Conservation (phyloP, 805 yeast species). For the Candida glaebosa region DNA sequence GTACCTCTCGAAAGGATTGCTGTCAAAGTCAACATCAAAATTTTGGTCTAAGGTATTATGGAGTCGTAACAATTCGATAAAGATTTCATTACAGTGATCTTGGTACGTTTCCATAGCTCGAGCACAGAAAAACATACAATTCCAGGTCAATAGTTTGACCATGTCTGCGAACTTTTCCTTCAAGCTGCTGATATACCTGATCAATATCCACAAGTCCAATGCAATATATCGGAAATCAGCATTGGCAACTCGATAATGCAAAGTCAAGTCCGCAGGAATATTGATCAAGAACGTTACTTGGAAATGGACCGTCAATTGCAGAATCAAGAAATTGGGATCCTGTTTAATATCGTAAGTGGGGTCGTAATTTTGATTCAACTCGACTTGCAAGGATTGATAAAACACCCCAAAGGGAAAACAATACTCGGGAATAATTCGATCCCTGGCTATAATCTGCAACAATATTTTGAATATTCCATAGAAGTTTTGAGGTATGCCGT, state of each 20-base stretch:
- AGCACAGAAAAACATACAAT: background rate
- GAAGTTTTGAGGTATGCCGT: background rate
- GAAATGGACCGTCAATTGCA: background rate
- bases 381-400: background rate
- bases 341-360: background rate
- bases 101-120: conserved; percentile 1
- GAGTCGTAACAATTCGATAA: background rate
- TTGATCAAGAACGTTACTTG: conserved; percentile 1
- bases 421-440: conserved; percentile 7
- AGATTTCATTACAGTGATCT: background rate
- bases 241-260: conserved; percentile 1
- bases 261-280: conserved; percentile 6
- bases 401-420: conserved; percentile 8
- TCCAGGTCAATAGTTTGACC: background rate
- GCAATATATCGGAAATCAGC: background rate
- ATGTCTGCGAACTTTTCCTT: background rate
- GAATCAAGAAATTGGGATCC: background rate
- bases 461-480: background rate
- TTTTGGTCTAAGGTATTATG: background rate
- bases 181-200: background rate
- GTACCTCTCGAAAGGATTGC: background rate
- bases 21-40: background rate
- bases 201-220: background rate
- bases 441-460: background rate
- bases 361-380: background rate